These are phyloP conservation scores for Striga hermonthica DNA, from an alignment of 305 asterid genomes.

Conservation along the genomic window DNA sequence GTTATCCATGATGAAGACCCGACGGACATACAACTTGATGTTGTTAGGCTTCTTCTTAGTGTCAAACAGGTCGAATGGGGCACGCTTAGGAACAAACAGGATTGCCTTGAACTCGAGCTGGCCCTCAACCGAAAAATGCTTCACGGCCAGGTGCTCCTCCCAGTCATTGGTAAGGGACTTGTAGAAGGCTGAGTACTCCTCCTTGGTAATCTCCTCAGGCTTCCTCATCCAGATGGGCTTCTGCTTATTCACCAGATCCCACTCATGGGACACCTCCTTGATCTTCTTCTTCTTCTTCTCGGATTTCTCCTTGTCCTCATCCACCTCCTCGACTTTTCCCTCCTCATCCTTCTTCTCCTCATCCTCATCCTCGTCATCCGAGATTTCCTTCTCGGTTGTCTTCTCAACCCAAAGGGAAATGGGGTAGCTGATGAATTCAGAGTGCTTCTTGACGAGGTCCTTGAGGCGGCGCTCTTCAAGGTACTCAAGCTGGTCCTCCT, in stretches of 20 bases:
- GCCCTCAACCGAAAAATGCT: constrained; percentile 43
- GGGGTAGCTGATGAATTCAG: constrained; percentile 42
- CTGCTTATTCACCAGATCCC: constrained; percentile 42
- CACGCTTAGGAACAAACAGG: constrained; percentile 39
- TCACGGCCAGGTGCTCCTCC: constrained; percentile 40
- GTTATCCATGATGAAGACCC: constrained; percentile 40
- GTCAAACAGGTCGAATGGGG: constrained; percentile 40
- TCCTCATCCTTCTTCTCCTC: constrained; percentile 44
- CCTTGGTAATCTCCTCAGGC: constrained; percentile 42
- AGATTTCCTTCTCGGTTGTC: constrained; percentile 42
- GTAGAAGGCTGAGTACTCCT: constrained; percentile 41
- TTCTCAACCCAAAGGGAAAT: constrained; percentile 44
- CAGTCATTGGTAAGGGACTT: constrained; percentile 39
- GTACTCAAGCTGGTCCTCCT: constrained; percentile 45
- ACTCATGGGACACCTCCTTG: constrained; percentile 41
- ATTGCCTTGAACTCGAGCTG: constrained; percentile 40
- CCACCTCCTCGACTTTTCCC: constrained; percentile 43
- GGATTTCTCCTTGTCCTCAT: constrained; percentile 40
- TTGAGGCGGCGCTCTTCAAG: constrained; percentile 43
- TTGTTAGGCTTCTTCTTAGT: constrained; percentile 37
- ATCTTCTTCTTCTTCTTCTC: constrained; percentile 43
- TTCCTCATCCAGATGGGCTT: constrained; percentile 45
- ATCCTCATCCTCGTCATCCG: constrained; percentile 41
- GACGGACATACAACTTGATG: constrained; percentile 39
- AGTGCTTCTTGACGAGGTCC: constrained; percentile 44